Base-by-base conservation (phyloP, 148 eudicot genomes). In the Polygonum aviculare region DNA sequence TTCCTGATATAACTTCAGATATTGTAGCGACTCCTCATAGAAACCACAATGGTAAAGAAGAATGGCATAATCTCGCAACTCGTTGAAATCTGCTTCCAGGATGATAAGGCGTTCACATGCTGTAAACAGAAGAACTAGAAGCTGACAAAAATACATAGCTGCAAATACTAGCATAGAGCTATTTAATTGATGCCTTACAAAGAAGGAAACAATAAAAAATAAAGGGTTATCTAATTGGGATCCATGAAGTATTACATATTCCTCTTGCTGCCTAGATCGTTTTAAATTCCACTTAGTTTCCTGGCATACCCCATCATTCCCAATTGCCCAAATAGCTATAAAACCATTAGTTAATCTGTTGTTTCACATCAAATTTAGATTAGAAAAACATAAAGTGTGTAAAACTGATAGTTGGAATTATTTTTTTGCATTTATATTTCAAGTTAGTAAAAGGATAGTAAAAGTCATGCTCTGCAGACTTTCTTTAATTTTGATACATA, bases 101-200 rank as follows among this genome's bases (percentile, higher is more conserved):
- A 93, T 81, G 75, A 93, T 91, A 44, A 93, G 96, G 22, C 93
- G 93, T 77, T 93, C 96, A 50, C 98, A 93, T 49, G 96, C 98
- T 93, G 92, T 82, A 38, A 4, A 6, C 50, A 57, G 45, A 18
- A 44, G 59, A 79, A 44, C n/a, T 41, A 38, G n/a, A 39, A 70
- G 51, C 21, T 44, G 16, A 22, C 15, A 4, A 41, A 44, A 57
- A 12, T 48, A 10, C 9, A 39, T 2, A 36, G 40, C 5, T 18
- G 22, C n/a, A 70, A 51, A 15, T 2, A 22, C 15, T 18, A 4
- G 22, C 7, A 75, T 26, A 38, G 10, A 47, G 14, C 15, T 47
- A 14, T 14, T 11, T 5, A 16, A 47, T 47, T 10, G 50, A 47
- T 10, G 49, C 49, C 49, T 47, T 47, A 11, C 50, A 11, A 47